Percentiles rank a stretch among this genome's conserved stretches.
Conservation (phyloP, 2,329 filamentous ascomycete species). For the Monosporascus cannonballus region DNA sequence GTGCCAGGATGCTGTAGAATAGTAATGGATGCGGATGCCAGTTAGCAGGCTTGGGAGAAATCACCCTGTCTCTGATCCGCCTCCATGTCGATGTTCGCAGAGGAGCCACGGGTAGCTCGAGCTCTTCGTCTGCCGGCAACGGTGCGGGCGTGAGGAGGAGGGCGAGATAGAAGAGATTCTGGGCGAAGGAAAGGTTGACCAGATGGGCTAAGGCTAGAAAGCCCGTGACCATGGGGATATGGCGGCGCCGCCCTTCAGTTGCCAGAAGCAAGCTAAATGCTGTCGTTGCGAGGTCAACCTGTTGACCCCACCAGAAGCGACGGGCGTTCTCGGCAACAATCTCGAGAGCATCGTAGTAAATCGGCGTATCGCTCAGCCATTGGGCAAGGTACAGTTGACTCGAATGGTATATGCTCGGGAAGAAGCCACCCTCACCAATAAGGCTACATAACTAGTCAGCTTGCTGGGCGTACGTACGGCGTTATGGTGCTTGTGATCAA, state of each 20-base stretch:
- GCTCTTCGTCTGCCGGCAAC: slow-evolving; percentile 25
- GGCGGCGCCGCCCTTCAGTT: slow-evolving; percentile 51
- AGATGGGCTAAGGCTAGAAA: slow-evolving; percentile 55
- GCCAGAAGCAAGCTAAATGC: slow-evolving; percentile 53
- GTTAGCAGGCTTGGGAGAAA: slow-evolving; percentile 35
- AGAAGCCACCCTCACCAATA: slow-evolving; percentile 19
- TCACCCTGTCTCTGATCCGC: slow-evolving; percentile 22
- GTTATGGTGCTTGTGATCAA: background rate
- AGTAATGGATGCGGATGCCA: slow-evolving; percentile 36
- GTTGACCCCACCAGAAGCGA: slow-evolving; percentile 57
- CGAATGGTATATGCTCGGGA: slow-evolving; percentile 22
- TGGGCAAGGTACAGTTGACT: slow-evolving; percentile 34
- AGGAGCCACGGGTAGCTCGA: slow-evolving; percentile 20
- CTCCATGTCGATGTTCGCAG: slow-evolving; percentile 24
- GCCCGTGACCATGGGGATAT: slow-evolving; percentile 47
- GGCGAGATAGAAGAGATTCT: slow-evolving; percentile 57
- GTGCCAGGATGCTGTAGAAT: slow-evolving; percentile 26
- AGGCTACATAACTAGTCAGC: slow-evolving; percentile 11
- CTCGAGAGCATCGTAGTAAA: slow-evolving; percentile 47
- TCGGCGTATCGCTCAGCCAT: slow-evolving; percentile 48
- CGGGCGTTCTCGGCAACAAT: slow-evolving; percentile 48
- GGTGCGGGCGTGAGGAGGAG: slow-evolving; percentile 50
- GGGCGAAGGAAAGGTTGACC: slow-evolving; percentile 54
- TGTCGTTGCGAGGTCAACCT: slow-evolving; percentile 48
- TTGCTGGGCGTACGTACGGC: background rate